Evolutionary conservation across 2,329 filamentous ascomycete genomes (phyloP).

Genomic region (Fusarium floridanum): DNA sequence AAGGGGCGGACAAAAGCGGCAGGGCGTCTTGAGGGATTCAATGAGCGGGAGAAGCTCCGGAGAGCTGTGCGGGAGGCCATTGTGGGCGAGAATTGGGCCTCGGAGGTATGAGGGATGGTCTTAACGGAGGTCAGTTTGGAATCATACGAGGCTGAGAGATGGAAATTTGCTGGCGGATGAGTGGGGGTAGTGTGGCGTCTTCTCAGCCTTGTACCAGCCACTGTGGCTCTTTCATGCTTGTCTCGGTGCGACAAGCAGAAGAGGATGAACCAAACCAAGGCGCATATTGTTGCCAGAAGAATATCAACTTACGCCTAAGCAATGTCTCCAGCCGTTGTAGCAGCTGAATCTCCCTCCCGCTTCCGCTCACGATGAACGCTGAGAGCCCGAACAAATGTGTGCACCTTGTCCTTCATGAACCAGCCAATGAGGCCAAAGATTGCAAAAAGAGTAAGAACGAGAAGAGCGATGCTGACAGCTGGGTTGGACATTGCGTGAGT

Average conservation of each 20-base stretch:
- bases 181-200: conserved; percentile 24
- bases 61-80: conserved; percentile 51
- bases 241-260: background rate
- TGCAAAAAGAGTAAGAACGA: conserved; percentile 49
- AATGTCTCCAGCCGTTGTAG: conserved; percentile 19
- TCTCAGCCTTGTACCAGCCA: conserved; percentile 42
- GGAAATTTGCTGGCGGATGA: conserved; percentile 39
- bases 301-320: conserved; percentile 25
- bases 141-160: conserved; percentile 48
- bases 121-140: conserved; percentile 40
- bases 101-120: conserved; percentile 20
- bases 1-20: conserved; percentile 44
- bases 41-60: conserved; percentile 44
- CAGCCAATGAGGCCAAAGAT: conserved; percentile 48
- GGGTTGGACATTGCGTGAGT: conserved; percentile 45
- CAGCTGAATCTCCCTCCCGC: conserved; percentile 14
- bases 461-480: conserved; percentile 48
- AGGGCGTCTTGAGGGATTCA: conserved; percentile 33
- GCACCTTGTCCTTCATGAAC: conserved; percentile 47
- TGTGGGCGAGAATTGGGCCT: conserved; percentile 25
- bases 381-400: conserved; percentile 48
- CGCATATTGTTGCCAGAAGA: background rate
- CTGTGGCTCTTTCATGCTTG: conserved; percentile 28
- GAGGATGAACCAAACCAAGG: background rate
- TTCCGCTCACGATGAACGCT: conserved; percentile 37